These are phyloP conservation scores for Entoloma clypeatum DNA, from an alignment of 1,284 basidiomycete genomes.

Conservation along the genomic window DNA sequence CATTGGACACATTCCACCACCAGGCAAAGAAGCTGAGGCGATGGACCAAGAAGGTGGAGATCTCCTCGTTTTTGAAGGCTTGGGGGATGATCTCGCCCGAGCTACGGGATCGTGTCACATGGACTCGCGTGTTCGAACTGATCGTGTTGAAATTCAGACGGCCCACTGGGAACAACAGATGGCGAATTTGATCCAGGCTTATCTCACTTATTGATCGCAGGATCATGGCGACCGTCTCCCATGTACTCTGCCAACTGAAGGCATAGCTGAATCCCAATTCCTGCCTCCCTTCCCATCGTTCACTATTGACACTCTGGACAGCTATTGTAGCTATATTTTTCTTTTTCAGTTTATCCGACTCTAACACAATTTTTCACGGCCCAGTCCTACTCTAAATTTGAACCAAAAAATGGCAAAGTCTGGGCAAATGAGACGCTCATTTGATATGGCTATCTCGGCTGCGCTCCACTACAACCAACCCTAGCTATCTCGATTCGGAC, in stretches of 20 bases:
- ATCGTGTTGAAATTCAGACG: constrained; percentile 3
- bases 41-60: constrained; percentile 1
- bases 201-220: neutral
- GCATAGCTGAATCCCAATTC: too few species aligned
- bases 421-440: neutral
- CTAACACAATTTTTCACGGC: too few species aligned
- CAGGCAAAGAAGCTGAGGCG: too few species aligned
- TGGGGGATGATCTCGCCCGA: constrained; percentile 3
- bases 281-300: too few species aligned
- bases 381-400: too few species aligned
- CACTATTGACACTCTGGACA: constrained; percentile 1
- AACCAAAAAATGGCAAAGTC: too few species aligned
- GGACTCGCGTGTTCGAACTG: neutral
- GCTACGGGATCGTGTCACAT: neutral
- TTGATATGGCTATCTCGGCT: neutral
- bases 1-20: too few species aligned
- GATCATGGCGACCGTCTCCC: constrained; percentile 1
- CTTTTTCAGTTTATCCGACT: too few species aligned
- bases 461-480: constrained; percentile 4
- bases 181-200: neutral
- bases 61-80: neutral
- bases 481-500: neutral
- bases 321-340: too few species aligned
- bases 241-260: too few species aligned
- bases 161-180: neutral